Conservation (phyloP, 148 eudicot species). For the Polygonum aviculare region DNA sequence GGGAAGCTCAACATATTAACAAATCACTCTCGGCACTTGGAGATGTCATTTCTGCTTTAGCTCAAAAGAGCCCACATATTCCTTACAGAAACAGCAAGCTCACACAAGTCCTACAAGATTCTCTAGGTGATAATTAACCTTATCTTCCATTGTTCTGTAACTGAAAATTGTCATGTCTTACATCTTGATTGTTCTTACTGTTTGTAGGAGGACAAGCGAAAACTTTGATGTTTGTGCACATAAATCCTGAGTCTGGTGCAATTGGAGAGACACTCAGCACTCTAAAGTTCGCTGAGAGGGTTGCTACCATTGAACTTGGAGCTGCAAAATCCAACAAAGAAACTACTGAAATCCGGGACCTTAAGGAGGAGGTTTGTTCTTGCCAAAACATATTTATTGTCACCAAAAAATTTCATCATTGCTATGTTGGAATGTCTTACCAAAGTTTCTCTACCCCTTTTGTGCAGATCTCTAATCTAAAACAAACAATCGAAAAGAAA, state of each 20-base stretch:
- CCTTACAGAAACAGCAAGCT: constrained; percentile 99
- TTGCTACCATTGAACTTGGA: constrained; percentile 84
- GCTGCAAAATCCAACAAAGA: constrained; percentile 90
- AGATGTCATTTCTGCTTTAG: constrained; percentile 89
- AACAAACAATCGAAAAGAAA: constrained; percentile 60
- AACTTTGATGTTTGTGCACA: constrained; percentile 95
- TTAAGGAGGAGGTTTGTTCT: constrained; percentile 73
- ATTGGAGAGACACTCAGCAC: constrained; percentile 89
- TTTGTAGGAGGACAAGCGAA: constrained; percentile 85
- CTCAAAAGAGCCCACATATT: constrained; percentile 86
- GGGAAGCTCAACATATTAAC: constrained; percentile 97
- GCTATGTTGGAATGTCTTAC: background rate
- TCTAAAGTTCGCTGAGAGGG: constrained; percentile 91
- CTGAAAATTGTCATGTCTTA: background rate
- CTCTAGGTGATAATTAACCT: constrained; percentile 51
- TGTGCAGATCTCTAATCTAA: constrained; percentile 64
- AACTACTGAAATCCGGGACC: constrained; percentile 76
- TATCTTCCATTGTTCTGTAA: background rate
- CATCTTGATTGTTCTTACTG: background rate
- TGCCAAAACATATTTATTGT: background rate
- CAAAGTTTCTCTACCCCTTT: constrained; percentile 1
- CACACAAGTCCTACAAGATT: constrained; percentile 94
- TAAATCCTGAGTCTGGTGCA: constrained; percentile 76
- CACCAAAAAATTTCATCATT: background rate
- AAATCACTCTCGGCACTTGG: constrained; percentile 94